Percentiles rank a stretch among this genome's conserved stretches.
These are phyloP conservation scores for Colletotrichum salicis DNA, from an alignment of 2,329 filamentous ascomycete species.

Conservation along the genomic window DNA sequence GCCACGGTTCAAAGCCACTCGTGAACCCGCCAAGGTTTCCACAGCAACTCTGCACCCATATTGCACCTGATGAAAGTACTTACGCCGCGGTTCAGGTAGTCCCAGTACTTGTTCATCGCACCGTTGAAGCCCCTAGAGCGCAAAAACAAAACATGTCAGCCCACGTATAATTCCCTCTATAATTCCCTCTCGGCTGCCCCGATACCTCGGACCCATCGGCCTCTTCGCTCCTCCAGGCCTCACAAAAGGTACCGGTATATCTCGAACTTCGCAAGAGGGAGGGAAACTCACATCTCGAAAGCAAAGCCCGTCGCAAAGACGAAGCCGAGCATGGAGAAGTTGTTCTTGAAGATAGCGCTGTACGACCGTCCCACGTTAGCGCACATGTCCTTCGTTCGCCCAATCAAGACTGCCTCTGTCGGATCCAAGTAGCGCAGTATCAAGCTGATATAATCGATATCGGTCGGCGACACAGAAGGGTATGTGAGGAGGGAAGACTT, in stretches of 20 bases:
- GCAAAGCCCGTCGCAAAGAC: slow-evolving; percentile 91
- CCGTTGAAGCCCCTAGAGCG: slow-evolving; percentile 80
- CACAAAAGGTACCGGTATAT: neutral
- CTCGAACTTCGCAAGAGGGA: neutral
- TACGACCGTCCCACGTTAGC: slow-evolving; percentile 22
- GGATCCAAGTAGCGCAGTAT: neutral
- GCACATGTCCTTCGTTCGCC: neutral
- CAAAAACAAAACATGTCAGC: slow-evolving; percentile 13
- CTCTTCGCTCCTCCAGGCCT: neutral
- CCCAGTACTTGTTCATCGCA: slow-evolving; percentile 87
- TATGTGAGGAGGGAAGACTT: slow-evolving; percentile 42
- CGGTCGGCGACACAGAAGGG: neutral
- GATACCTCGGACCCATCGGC: neutral
- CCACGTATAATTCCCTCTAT: neutral
- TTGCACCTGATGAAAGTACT: slow-evolving; percentile 51
- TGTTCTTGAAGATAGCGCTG: slow-evolving; percentile 87
- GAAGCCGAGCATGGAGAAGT: slow-evolving; percentile 85
- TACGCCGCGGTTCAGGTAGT: slow-evolving; percentile 91
- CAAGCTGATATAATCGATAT: neutral
- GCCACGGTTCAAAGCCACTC: neutral
- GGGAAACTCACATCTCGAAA: slow-evolving; percentile 83
- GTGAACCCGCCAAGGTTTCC: neutral
- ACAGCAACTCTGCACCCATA: neutral
- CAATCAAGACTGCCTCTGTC: neutral
- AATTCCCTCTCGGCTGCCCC: neutral